phyloP scores from a whole-genome alignment of 306 rosid species.

The Sechiopsis laciniata region DNA sequence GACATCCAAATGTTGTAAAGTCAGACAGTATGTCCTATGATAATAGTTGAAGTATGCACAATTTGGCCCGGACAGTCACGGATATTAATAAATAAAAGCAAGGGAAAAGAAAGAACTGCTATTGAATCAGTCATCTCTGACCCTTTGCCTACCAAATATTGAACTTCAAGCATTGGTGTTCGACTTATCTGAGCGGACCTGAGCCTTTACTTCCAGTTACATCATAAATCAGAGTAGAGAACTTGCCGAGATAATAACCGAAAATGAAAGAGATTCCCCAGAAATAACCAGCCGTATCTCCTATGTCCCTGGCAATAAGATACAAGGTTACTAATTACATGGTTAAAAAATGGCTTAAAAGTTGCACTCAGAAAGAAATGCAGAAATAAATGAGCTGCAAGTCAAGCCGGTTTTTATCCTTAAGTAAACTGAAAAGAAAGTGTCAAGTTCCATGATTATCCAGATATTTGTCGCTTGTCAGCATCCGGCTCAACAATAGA shows the following conservation, averaged over 20 bases:
- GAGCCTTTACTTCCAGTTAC: conserved; percentile 8
- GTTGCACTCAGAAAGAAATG: background rate
- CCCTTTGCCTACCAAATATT: background rate
- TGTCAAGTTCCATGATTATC: background rate
- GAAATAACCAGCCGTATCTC: conserved; percentile 1
- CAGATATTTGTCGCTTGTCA: background rate
- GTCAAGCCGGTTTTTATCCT: background rate
- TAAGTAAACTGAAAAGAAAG: background rate
- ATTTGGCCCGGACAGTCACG: too few species aligned
- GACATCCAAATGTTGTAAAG: too few species aligned
- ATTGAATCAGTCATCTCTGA: conserved; percentile 8
- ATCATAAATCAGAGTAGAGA: background rate
- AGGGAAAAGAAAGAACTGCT: background rate
- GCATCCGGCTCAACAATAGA: background rate
- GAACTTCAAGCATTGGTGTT: background rate
- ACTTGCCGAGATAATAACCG: background rate
- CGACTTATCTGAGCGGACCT: background rate
- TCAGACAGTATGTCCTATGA: too few species aligned
- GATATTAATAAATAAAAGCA: too few species aligned
- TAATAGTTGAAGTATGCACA: too few species aligned
- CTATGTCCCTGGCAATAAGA: background rate
- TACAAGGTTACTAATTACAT: background rate
- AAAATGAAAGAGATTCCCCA: background rate
- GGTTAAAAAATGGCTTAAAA: conserved; percentile 10
- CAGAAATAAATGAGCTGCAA: background rate